Evolutionary conservation across 768 basidiomycete genomes (phyloP), one percentile per base, ranked within the genome.

Genomic region (Gyrodon lividus): DNA sequence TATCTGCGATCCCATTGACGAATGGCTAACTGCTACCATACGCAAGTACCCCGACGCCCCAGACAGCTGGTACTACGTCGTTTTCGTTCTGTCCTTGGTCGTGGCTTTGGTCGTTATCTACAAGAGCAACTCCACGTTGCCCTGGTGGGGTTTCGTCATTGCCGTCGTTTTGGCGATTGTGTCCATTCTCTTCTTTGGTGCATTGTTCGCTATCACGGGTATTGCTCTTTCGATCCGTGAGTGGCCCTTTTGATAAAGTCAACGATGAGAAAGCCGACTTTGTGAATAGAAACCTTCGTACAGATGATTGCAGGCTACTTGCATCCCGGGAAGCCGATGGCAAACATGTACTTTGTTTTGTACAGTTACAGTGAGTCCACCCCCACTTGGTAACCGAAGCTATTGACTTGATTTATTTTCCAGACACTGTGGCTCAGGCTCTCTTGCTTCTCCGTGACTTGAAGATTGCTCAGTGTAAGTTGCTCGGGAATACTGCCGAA

Each of bases 131-230:
- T 78, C 81, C 8, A 78, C 74, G 5, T 63, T 84, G 30, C 82
- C 83, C 6, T 83, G 83, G 83, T 82, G 79, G 79, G 78, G 74
- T 5, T 65, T 81, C 48, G 68, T 80, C 50, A 74, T 83, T 19
- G 72, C 74, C n/a, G 60, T 86, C 24, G 63, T 83, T 31, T 67
- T 86, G 47, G 74, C 82, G 0, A 58, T 69, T 2, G 52, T 80
- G 31, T 79, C 76, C 56, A 61, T 81, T 43, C 73, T 81, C 5
- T 79, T 84, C 65, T 72, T 82, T 44, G 73, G 78, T 14, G 78
- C 81, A 0, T 70, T 84, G 0, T 77, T 73, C 45, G 80, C 79
- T 6, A 78, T 81, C 55, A 77, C 79, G 31, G 79, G 70, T 12
- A 26, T 50, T 20, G 0, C 0, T 5, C 1, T 59, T 13, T 50